These are phyloP conservation scores for Noccaea bulbosa DNA, from an alignment of 345 rosid genomes.

Conservation along the genomic window DNA sequence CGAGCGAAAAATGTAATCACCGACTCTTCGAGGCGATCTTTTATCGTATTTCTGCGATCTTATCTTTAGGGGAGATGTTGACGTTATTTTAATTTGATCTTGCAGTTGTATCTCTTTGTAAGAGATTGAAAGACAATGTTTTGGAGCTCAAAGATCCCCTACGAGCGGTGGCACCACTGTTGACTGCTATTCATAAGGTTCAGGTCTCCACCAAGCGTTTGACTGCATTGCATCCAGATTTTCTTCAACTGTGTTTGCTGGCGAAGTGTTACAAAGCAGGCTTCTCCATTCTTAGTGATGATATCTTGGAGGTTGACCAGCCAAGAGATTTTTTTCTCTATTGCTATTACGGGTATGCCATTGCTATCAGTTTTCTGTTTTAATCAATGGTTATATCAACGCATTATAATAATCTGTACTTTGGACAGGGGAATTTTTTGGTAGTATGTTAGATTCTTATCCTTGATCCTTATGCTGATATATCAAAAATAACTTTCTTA, in stretches of 20 bases:
- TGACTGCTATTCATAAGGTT: conserved; percentile 71
- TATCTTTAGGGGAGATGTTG: conserved; percentile 8
- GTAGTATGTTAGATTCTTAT: background rate
- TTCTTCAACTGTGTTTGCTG: conserved; percentile 82
- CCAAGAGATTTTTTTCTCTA: conserved; percentile 90
- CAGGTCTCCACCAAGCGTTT: conserved; percentile 72
- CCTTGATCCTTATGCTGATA: conserved; percentile 11
- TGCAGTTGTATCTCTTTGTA: conserved; percentile 74
- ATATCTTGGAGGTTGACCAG: conserved; percentile 83
- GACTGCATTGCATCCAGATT: conserved; percentile 88
- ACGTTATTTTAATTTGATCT: conserved; percentile 27
- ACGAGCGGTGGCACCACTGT: conserved; percentile 77
- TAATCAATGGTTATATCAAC: background rate
- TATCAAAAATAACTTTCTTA: background rate
- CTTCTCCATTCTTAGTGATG: conserved; percentile 77
- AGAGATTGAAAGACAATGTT: conserved; percentile 81
- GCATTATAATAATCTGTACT: conserved; percentile 3
- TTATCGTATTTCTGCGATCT: background rate
- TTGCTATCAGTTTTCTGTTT: conserved; percentile 20
- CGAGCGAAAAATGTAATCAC: conserved; percentile 70
- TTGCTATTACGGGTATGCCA: conserved; percentile 86
- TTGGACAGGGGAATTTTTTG: background rate
- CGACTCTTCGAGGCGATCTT: conserved; percentile 9
- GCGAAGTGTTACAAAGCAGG: conserved; percentile 81
- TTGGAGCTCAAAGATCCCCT: conserved; percentile 63